Conservation (phyloP, 2,329 filamentous ascomycete species). For the Graphilbum ipis-grandicollis region DNA sequence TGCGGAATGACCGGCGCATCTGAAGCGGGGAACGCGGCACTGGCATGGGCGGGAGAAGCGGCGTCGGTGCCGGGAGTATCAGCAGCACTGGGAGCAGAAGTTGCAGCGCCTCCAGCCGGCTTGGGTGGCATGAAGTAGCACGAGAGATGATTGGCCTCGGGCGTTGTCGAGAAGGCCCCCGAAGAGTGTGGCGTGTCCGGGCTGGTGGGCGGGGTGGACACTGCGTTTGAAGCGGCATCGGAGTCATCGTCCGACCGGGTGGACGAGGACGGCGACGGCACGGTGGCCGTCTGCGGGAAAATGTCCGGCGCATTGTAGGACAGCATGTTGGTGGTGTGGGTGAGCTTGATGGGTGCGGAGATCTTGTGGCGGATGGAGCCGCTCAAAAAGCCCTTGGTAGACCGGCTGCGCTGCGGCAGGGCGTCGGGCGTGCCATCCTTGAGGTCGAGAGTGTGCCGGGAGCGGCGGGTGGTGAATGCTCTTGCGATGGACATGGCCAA, state of each 20-base stretch:
- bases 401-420: slow-evolving; percentile 30
- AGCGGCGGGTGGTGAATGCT: slow-evolving; percentile 54
- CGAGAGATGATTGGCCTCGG: slow-evolving; percentile 49
- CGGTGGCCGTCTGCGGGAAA: slow-evolving; percentile 23
- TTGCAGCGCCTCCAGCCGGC: slow-evolving; percentile 17
- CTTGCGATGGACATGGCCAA: slow-evolving; percentile 34
- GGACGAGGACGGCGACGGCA: slow-evolving; percentile 19
- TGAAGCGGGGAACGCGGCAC: slow-evolving; percentile 10
- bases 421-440: slow-evolving; percentile 21
- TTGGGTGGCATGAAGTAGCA: slow-evolving; percentile 43
- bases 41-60: no score
- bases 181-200: slow-evolving; percentile 43
- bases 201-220: slow-evolving; percentile 45
- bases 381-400: slow-evolving; percentile 22
- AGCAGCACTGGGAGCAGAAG: slow-evolving; percentile 12
- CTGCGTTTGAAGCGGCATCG: slow-evolving; percentile 40
- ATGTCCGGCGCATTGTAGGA: slow-evolving; percentile 89
- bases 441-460: slow-evolving; percentile 34
- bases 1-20: slow-evolving; percentile 53
- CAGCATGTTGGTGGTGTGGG: slow-evolving; percentile 92
- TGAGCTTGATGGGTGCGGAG: slow-evolving; percentile 68
- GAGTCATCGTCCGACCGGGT: slow-evolving; percentile 52
- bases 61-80: slow-evolving; percentile 11
- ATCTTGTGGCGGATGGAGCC: slow-evolving; percentile 52
- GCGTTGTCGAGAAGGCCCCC: slow-evolving; percentile 30